These are phyloP conservation scores for Hypoxylon rubiginosum DNA, from an alignment of 2,329 filamentous ascomycete genomes.

Conservation along the genomic window DNA sequence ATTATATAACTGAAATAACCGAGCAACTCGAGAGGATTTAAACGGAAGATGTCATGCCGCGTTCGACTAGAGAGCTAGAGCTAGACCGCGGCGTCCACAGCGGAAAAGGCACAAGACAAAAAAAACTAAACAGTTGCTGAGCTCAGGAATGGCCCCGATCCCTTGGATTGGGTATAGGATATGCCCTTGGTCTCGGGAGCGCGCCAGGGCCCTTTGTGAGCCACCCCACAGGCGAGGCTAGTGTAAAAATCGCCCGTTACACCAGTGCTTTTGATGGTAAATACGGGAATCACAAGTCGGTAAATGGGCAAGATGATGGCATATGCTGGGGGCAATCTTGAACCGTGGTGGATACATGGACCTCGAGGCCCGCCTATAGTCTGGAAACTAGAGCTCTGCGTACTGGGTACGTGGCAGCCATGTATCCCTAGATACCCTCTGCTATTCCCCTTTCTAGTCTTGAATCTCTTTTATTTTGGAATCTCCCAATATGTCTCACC, in stretches of 20 bases:
- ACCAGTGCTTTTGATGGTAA: conserved; percentile 33
- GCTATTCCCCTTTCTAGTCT: conserved; percentile 11
- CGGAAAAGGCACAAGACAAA: conserved; percentile 6
- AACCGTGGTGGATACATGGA: conserved; percentile 25
- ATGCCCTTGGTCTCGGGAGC: conserved; percentile 9
- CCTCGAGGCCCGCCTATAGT: conserved; percentile 22
- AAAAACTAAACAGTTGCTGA: conserved; percentile 8
- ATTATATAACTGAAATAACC: conserved; percentile 29
- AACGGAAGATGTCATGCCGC: conserved; percentile 33
- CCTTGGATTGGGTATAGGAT: conserved; percentile 19
- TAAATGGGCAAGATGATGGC: conserved; percentile 23
- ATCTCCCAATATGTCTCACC: conserved; percentile 37
- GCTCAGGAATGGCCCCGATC: conserved; percentile 19
- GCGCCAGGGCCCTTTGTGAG: conserved; percentile 29
- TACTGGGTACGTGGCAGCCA: conserved; percentile 17
- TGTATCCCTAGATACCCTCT: conserved; percentile 19
- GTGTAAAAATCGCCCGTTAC: conserved; percentile 19
- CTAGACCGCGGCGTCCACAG: conserved; percentile 14
- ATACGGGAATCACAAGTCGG: conserved; percentile 19
- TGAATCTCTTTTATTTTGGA: conserved; percentile 21
- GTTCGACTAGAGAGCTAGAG: conserved; percentile 15
- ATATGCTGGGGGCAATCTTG: conserved; percentile 21
- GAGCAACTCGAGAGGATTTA: conserved; percentile 9
- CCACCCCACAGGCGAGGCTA: conserved; percentile 21
- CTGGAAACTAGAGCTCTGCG: conserved; percentile 21